Evolutionary conservation across 2,329 filamentous ascomycete genomes (phyloP), one percentile per base, ranked within the genome.

Genomic region (Colletotrichum scovillei): DNA sequence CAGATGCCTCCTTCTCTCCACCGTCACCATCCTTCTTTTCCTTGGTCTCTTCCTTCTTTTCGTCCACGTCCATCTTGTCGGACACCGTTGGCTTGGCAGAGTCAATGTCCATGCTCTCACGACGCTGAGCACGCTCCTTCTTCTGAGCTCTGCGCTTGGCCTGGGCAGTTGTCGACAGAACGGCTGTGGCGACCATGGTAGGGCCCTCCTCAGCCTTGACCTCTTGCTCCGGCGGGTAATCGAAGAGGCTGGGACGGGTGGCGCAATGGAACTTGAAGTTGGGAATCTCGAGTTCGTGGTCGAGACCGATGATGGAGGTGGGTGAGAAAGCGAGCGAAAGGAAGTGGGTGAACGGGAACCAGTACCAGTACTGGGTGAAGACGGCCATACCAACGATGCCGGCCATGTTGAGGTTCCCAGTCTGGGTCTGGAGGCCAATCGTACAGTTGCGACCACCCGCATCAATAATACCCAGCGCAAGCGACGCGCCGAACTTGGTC

Each of bases 331-430:
- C 95, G 74, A 99, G 88, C 0, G 96, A 97, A 71, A 99, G 84
- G 91, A 99, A 99, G 84, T 99, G 97, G 35, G 97, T 97, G 79
- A 98, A 93, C 73, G 97, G 97, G 90, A 99, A 99, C 97, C 97
- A 99, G 87, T 99, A 99, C 97, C 97, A 99, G 87, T 99, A 99
- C 82, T 99, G 97, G 9, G 95, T 97, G 85, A 99, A 99, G 67
- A 99, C 94, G 32, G 95, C 96, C 92, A 98, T 98, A 77, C 97
- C 97, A 22, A 99, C 95, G 77, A 99, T 97, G 74, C 95, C 97
- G 22, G 95, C 92, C 95, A 99, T 98, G 88, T 99, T 98, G 77
- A 99, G 91, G 81, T 98, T 99, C 76, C 97, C 97, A 0, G 96
- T 98, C 84, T 98, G 97, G 1, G 97, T 99, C 83, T 99, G 97